These are phyloP conservation scores for Inga laurina DNA, from an alignment of 306 rosid species.

Conservation along the genomic window DNA sequence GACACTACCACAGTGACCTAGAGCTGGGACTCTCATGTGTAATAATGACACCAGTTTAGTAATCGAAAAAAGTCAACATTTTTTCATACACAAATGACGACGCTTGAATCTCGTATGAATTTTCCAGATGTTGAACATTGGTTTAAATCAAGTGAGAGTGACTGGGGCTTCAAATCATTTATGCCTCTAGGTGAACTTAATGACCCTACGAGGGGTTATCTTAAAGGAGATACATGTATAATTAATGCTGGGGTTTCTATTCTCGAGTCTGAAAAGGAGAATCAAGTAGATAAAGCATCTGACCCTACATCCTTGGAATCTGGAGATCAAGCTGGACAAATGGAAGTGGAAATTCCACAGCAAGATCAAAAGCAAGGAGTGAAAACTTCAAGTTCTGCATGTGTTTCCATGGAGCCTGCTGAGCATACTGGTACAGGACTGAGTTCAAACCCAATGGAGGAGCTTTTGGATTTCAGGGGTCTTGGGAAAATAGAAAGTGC, in stretches of 20 bases:
- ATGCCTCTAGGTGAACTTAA: slow-evolving; percentile 52
- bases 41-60: not conserved
- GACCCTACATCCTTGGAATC: not conserved
- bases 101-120: slow-evolving; percentile 26
- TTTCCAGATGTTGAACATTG: slow-evolving; percentile 50
- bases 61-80: not conserved
- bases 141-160: slow-evolving; percentile 50
- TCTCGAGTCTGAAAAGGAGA: not conserved
- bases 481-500: not conserved
- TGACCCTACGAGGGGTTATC: slow-evolving; percentile 45
- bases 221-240: slow-evolving; percentile 53
- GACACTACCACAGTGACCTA: not conserved
- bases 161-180: slow-evolving; percentile 59
- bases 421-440: not conserved
- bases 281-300: slow-evolving; percentile 3
- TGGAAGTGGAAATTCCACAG: not conserved
- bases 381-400: not conserved
- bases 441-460: not conserved
- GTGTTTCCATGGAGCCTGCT: not conserved
- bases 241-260: slow-evolving; percentile 60
- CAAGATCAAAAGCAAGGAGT: not conserved
- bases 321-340: not conserved
- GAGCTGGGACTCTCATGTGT: not conserved
- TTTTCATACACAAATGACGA: not conserved
- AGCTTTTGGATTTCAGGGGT: slow-evolving; percentile 17